Percentiles rank a stretch among this genome's conserved stretches.
phyloP scores from a whole-genome alignment of 169 alveolate species.

The Blepharisma undulans region DNA sequence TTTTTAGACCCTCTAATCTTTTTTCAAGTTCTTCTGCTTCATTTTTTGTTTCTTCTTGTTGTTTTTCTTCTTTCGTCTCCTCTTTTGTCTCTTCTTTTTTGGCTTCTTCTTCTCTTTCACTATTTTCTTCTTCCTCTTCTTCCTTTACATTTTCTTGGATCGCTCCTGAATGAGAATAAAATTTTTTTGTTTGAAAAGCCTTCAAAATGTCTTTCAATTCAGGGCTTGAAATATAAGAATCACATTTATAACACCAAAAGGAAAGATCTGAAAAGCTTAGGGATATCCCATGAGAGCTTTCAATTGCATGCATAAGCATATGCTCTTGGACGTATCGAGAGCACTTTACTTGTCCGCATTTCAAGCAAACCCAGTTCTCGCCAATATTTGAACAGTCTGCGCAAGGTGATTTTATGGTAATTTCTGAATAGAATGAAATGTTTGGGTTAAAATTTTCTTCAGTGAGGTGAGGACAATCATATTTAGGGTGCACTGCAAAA shows the following conservation, averaged over 20 bases:
- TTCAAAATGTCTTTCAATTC: not conserved
- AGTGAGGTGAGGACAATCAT: slow-evolving; percentile 81
- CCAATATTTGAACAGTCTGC: slow-evolving; percentile 62
- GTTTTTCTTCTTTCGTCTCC: no score
- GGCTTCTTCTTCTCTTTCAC: slow-evolving; percentile 59
- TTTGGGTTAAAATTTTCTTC: slow-evolving; percentile 47
- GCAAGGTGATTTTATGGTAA: slow-evolving; percentile 54
- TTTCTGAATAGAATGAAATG: slow-evolving; percentile 32
- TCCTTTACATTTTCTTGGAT: slow-evolving; percentile 17
- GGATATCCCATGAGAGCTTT: slow-evolving; percentile 66
- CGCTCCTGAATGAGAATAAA: not conserved
- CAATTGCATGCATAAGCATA: slow-evolving; percentile 72
- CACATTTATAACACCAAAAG: slow-evolving; percentile 85
- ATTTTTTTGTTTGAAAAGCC: not conserved
- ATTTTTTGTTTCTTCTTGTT: not conserved
- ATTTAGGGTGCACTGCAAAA: slow-evolving; percentile 67
- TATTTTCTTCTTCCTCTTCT: slow-evolving; percentile 71
- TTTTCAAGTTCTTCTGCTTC: not conserved
- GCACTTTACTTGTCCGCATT: slow-evolving; percentile 71
- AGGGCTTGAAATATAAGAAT: slow-evolving; percentile 58
- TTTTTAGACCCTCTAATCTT: not conserved
- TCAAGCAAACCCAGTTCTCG: slow-evolving; percentile 85
- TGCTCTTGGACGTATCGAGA: slow-evolving; percentile 79
- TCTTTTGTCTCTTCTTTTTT: not conserved
- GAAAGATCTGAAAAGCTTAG: slow-evolving; percentile 78